Evolutionary conservation across 108 stramenopile genomes (phyloP).

Genomic region (Epipyxis sp.): DNA sequence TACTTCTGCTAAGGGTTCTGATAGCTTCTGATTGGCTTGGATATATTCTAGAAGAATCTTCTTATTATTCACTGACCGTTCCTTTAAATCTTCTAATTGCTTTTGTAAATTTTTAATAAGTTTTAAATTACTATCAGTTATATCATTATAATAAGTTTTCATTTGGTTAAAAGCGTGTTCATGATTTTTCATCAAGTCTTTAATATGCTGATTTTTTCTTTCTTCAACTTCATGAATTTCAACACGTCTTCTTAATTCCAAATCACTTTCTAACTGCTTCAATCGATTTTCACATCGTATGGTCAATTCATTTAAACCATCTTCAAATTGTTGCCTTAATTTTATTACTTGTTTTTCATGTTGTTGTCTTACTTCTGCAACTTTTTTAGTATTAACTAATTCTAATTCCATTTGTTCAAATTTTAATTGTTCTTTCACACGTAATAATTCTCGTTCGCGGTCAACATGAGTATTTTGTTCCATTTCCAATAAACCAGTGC

Average conservation of each 20-base stretch:
- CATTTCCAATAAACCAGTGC: slow-evolving; percentile 25
- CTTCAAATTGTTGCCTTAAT: slow-evolving; percentile 55
- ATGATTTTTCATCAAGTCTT: slow-evolving; percentile 65
- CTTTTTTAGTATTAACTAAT: slow-evolving; percentile 49
- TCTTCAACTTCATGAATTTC: slow-evolving; percentile 69
- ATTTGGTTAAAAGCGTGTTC: slow-evolving; percentile 59
- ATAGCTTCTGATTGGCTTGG: neutral
- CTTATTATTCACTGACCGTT: neutral
- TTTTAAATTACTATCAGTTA: slow-evolving; percentile 59
- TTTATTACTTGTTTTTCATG: slow-evolving; percentile 54
- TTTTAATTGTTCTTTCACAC: slow-evolving; percentile 47
- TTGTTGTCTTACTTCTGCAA: slow-evolving; percentile 40
- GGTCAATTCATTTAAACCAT: slow-evolving; percentile 46
- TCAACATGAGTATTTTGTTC: slow-evolving; percentile 47
- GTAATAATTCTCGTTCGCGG: slow-evolving; percentile 38
- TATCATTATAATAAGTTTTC: slow-evolving; percentile 67
- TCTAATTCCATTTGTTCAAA: slow-evolving; percentile 44
- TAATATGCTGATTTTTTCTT: slow-evolving; percentile 66
- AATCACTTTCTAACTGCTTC: slow-evolving; percentile 38
- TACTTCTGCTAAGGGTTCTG: slow-evolving; percentile 16
- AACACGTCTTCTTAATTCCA: slow-evolving; percentile 50
- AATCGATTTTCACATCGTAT: slow-evolving; percentile 43
- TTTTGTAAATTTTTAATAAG: slow-evolving; percentile 42
- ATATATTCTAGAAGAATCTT: neutral
- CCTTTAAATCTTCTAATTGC: slow-evolving; percentile 2